Evolutionary conservation across 1,284 basidiomycete genomes (phyloP), one percentile per base, ranked within the genome.

Genomic region (Naganishia cerealis): DNA sequence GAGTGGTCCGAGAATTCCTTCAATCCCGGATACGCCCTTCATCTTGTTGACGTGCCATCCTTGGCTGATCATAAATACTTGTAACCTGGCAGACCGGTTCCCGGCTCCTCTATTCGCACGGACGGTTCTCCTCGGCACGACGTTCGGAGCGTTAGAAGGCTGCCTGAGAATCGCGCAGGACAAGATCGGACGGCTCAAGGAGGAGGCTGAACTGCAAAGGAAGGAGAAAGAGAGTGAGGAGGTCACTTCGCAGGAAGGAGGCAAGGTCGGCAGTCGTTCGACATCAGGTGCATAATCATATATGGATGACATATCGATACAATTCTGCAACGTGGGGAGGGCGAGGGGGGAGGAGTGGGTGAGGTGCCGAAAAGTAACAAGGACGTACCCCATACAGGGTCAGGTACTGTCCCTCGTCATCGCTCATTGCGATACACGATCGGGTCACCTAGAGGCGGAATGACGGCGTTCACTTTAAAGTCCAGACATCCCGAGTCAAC

Each of bases 21-120:
- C 0, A 33, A 3, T 29, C 55, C 10, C 18, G 10, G 12, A 36
- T 33, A 43, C 5, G 1, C 21, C 26, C 6, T 10, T 48, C 36
- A 63, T 36, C 16, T 5, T 24, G 10, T 42, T 42, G 40, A 2
- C 40, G 40, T 29, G 3, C 16, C 15, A 21, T 26, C 42, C 43
- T 26, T 33, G 29, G 29, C 29, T 33, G 29, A 33, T 33, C 29
- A 46, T 53, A 33, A 33, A 6, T 33, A 6, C 6, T 3, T 33
- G 29, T 33, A 33, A 33, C 29, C 29, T 33, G 29, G 2, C 6
- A 80, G 79, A 76, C 71, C 72, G 76, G n/a, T 71, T 80, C 42
- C 78, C 78, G 0, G 70, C 73, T 63, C 75, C 73, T 7, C 66
- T 79, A 7, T 71, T 78, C 61, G 50, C 77, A 29, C 72, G 78